Percentiles rank a stretch among this genome's conserved stretches.
Conservation (phyloP, 495 filamentous ascomycete species). For the Melanomma pulvis-pyrius region DNA sequence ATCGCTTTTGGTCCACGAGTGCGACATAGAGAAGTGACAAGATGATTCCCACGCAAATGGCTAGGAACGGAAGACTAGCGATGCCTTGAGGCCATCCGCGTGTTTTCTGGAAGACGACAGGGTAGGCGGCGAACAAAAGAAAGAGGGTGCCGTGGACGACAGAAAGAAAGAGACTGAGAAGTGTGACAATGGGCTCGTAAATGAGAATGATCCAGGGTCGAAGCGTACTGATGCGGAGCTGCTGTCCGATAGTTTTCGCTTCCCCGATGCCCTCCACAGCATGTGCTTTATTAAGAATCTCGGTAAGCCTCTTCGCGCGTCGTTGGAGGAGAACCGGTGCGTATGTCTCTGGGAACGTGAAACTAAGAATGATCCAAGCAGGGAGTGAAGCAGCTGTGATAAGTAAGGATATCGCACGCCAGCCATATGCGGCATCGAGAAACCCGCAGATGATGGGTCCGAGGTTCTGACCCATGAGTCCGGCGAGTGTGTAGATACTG, state of each 20-base stretch:
- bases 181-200: slow-evolving; percentile 41
- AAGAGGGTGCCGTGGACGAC: slow-evolving; percentile 44
- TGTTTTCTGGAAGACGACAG: slow-evolving; percentile 44
- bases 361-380: slow-evolving; percentile 16
- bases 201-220: slow-evolving; percentile 44
- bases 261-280: slow-evolving; percentile 34
- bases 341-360: slow-evolving; percentile 45
- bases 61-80: slow-evolving; percentile 36
- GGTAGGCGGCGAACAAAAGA: slow-evolving; percentile 46
- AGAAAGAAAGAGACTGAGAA: slow-evolving; percentile 42
- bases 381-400: slow-evolving; percentile 14
- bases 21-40: slow-evolving; percentile 42
- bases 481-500: slow-evolving; percentile 54
- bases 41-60: slow-evolving; percentile 39
- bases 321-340: slow-evolving; percentile 39
- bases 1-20: slow-evolving; percentile 27
- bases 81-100: slow-evolving; percentile 32
- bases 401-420: slow-evolving; percentile 58
- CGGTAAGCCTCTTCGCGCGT: slow-evolving; percentile 36
- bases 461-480: slow-evolving; percentile 56
- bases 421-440: slow-evolving; percentile 57
- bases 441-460: slow-evolving; percentile 62
- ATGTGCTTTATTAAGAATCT: slow-evolving; percentile 41
- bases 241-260: slow-evolving; percentile 29
- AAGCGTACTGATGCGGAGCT: slow-evolving; percentile 56